Conservation (phyloP, 257 asterid genomes). For the Knoxia roxburghii region DNA sequence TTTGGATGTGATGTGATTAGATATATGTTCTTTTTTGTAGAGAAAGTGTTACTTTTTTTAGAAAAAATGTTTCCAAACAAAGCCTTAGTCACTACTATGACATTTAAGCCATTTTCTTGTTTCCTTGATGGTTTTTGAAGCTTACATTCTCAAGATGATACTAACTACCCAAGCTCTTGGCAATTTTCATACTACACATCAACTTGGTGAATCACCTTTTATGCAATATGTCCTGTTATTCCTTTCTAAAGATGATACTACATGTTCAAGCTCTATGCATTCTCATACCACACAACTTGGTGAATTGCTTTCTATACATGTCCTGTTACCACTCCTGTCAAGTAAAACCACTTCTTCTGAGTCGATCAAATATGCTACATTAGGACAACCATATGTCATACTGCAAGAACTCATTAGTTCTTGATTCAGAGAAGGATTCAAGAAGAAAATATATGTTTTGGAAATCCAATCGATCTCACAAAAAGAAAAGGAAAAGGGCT, state of each 20-base stretch:
- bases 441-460: too few relatives aligned
- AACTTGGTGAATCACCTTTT: too few relatives aligned
- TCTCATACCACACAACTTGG: not conserved
- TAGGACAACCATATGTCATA: not conserved
- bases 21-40: too few relatives aligned
- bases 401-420: not conserved
- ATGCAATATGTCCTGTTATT: too few relatives aligned
- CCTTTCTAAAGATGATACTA: not conserved
- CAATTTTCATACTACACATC: too few relatives aligned
- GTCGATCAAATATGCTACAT: not conserved
- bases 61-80: too few relatives aligned
- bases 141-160: too few relatives aligned
- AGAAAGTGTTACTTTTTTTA: too few relatives aligned
- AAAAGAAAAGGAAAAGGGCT: not conserved
- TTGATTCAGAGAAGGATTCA: not conserved
- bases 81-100: not conserved
- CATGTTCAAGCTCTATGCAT: not conserved
- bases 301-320: not conserved
- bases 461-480: too few relatives aligned
- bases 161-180: too few relatives aligned
- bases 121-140: not conserved
- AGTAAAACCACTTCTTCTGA: not conserved
- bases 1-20: too few relatives aligned
- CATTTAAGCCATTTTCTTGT: not conserved
- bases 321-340: not conserved